These are phyloP conservation scores for Nicotiana paniculata DNA, from an alignment of 257 asterid species.

Conservation along the genomic window DNA sequence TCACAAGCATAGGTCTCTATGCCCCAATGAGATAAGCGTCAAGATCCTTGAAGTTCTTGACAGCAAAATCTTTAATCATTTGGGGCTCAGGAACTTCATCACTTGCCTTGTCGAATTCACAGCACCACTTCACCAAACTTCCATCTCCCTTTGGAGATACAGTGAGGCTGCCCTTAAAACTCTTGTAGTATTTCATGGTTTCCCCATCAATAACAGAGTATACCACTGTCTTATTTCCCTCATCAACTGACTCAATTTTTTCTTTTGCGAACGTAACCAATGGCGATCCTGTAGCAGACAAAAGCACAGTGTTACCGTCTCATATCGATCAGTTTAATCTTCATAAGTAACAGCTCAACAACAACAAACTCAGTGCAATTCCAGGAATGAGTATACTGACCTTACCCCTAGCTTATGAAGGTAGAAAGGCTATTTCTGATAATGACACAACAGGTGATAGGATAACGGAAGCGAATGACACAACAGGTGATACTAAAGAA, in stretches of 20 bases:
- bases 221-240: conserved; percentile 35
- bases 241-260: conserved; percentile 65
- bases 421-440: too few species aligned
- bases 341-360: not conserved
- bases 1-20: not conserved
- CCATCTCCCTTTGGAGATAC: conserved; percentile 47
- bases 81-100: conserved; percentile 59
- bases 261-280: conserved; percentile 40
- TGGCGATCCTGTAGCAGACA: conserved; percentile 30
- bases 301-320: not conserved
- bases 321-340: not conserved
- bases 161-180: conserved; percentile 39
- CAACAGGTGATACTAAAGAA: too few species aligned
- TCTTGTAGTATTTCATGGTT: conserved; percentile 50
- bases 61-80: conserved; percentile 59
- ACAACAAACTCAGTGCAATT: too few species aligned
- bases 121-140: conserved; percentile 52
- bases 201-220: conserved; percentile 66
- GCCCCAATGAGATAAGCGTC: conserved; percentile 51
- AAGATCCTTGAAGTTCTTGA: conserved; percentile 56
- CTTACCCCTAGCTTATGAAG: too few species aligned
- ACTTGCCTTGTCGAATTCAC: conserved; percentile 60
- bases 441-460: too few species aligned
- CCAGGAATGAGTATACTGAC: too few species aligned
- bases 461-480: too few species aligned